Conservation (phyloP, 768 basidiomycete species). For the Mycena filopes region DNA sequence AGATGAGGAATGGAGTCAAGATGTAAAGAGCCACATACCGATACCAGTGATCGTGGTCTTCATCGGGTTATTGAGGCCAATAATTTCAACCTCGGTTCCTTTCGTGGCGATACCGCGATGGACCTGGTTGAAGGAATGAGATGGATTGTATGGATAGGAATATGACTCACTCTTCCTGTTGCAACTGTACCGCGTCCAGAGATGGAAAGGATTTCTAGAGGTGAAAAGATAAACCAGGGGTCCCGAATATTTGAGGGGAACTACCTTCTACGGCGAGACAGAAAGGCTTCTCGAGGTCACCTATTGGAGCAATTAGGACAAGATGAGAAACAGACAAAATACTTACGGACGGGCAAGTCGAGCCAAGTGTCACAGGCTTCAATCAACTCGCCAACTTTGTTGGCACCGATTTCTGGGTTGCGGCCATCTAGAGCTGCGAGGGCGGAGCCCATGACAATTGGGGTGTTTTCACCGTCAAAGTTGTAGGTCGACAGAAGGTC, state of each 20-base stretch:
- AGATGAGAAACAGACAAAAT: not conserved
- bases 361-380: constrained; percentile 94
- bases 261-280: constrained; percentile 91
- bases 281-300: constrained; percentile 98
- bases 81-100: constrained; percentile 92
- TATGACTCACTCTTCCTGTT: constrained; percentile 81
- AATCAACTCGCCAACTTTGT: constrained; percentile 86
- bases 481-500: constrained; percentile 92
- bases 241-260: constrained; percentile 5
- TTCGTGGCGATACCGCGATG: constrained; percentile 94
- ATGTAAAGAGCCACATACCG: constrained; percentile 56
- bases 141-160: not conserved
- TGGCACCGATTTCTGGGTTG: constrained; percentile 79
- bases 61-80: constrained; percentile 83
- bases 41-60: constrained; percentile 98
- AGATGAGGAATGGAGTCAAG: constrained; percentile 10
- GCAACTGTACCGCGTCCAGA: constrained; percentile 98
- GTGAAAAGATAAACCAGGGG: not conserved
- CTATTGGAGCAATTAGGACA: constrained; percentile 48
- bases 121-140: constrained; percentile 56
- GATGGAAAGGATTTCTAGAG: constrained; percentile 90
- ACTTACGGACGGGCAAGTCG: constrained; percentile 89
- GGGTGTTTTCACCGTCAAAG: constrained; percentile 96
- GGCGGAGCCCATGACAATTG: constrained; percentile 98
- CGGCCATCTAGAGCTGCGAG: constrained; percentile 93